Conservation (phyloP, 2,329 filamentous ascomycete species). For the Tolypocladium endophyticum region DNA sequence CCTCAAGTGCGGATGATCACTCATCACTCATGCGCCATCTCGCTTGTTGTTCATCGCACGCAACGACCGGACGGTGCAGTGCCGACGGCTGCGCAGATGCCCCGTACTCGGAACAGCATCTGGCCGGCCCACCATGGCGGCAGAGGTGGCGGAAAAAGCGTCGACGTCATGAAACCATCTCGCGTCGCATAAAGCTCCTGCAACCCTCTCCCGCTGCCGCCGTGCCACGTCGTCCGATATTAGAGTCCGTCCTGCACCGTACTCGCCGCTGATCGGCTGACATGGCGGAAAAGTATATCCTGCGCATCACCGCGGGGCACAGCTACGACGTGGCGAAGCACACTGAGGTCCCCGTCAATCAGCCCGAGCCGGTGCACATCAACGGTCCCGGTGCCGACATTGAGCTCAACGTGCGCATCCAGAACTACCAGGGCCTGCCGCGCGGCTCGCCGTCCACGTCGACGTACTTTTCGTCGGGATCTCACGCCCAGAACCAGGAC, state of each 20-base stretch:
- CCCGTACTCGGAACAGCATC: too few species aligned
- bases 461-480: conserved; percentile 63
- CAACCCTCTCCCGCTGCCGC: neutral
- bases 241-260: neutral
- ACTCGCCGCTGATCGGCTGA: neutral
- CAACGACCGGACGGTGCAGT: too few species aligned
- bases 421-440: conserved; percentile 60
- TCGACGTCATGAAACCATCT: neutral
- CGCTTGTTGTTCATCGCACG: too few species aligned
- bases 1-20: too few species aligned
- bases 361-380: conserved; percentile 49
- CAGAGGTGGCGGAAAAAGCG: neutral
- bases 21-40: too few species aligned
- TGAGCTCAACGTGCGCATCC: conserved; percentile 65
- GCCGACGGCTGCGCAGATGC: too few species aligned
- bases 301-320: conserved; percentile 73
- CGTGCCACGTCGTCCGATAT: neutral
- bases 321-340: conserved; percentile 67
- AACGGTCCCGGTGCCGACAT: conserved; percentile 53
- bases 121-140: neutral
- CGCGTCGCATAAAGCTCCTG: neutral
- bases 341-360: conserved; percentile 65
- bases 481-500: conserved; percentile 57
- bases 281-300: conserved; percentile 64
- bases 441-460: conserved; percentile 56